Evolutionary conservation across 1,284 basidiomycete species (phyloP).

Genomic region (Tylopilus sp.): DNA sequence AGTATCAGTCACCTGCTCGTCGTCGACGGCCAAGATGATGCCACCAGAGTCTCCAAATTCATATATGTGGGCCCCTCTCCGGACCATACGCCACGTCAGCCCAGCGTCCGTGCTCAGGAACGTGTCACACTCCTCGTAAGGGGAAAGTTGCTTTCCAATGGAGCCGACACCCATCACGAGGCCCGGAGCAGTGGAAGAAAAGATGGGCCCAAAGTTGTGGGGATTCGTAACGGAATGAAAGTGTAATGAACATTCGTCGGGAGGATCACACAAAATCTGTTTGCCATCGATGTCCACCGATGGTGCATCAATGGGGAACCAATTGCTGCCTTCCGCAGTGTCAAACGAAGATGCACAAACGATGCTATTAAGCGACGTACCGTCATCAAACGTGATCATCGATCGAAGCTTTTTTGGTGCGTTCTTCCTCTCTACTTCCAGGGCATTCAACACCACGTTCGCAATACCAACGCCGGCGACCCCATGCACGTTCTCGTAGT

Average conservation of each 20-base stretch:
- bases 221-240: conserved; percentile 88
- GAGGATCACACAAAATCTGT: conserved; percentile 58
- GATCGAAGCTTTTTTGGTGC: conserved; percentile 69
- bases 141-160: conserved; percentile 65
- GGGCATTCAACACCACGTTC: conserved; percentile 81
- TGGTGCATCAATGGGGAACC: conserved; percentile 72
- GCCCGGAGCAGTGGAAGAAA: conserved; percentile 92
- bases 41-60: conserved; percentile 93
- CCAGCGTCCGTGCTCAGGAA: conserved; percentile 92
- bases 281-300: conserved; percentile 57
- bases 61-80: conserved; percentile 82
- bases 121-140: conserved; percentile 91
- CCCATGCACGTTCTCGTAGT: conserved; percentile 89
- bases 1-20: conserved; percentile 76
- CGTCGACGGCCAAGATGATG: conserved; percentile 81
- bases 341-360: neutral
- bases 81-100: conserved; percentile 79
- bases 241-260: conserved; percentile 76
- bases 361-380: conserved; percentile 34
- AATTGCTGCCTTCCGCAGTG: conserved; percentile 56
- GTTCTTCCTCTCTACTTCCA: conserved; percentile 70
- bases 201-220: conserved; percentile 91
- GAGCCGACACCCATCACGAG: conserved; percentile 94
- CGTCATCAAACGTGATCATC: conserved; percentile 90
- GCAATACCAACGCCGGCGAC: conserved; percentile 93